A percentile compares a stretch with the other conserved stretches of the same genome.
Evolutionary conservation across 306 rosid genomes (phyloP).

Genomic region (Castanea sativa): DNA sequence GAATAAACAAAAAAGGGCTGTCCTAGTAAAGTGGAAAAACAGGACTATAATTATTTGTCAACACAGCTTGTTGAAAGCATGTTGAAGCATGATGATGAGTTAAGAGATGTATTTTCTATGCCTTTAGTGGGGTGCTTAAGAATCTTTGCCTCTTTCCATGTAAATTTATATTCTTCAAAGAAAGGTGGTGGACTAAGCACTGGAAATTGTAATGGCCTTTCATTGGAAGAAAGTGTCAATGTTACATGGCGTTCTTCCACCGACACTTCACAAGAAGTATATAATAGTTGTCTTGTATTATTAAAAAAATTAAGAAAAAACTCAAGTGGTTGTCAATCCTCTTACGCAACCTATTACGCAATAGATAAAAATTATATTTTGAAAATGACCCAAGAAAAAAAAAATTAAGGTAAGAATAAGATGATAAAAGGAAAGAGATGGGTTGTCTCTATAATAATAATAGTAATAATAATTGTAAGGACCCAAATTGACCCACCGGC

Average conservation of each 20-base stretch:
- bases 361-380: background rate
- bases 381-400: background rate
- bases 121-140: background rate
- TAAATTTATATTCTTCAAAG: background rate
- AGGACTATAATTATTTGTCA: background rate
- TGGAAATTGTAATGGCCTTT: too few relatives aligned
- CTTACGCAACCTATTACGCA: background rate
- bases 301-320: too few relatives aligned
- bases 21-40: background rate
- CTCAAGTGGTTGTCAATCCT: background rate
- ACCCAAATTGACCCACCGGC: too few relatives aligned
- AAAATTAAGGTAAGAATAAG: background rate
- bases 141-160: background rate
- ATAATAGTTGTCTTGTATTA: background rate
- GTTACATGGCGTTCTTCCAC: background rate
- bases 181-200: too few relatives aligned
- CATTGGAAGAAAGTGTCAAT: too few relatives aligned
- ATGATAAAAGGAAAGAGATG: too few relatives aligned
- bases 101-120: background rate
- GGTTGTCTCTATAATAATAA: too few relatives aligned
- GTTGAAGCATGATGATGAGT: background rate
- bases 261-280: background rate
- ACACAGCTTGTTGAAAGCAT: background rate
- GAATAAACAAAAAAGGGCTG: background rate
- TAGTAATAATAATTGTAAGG: too few relatives aligned